Base-by-base conservation (phyloP, 805 yeast species). In the Candida xyloterini region DNA sequence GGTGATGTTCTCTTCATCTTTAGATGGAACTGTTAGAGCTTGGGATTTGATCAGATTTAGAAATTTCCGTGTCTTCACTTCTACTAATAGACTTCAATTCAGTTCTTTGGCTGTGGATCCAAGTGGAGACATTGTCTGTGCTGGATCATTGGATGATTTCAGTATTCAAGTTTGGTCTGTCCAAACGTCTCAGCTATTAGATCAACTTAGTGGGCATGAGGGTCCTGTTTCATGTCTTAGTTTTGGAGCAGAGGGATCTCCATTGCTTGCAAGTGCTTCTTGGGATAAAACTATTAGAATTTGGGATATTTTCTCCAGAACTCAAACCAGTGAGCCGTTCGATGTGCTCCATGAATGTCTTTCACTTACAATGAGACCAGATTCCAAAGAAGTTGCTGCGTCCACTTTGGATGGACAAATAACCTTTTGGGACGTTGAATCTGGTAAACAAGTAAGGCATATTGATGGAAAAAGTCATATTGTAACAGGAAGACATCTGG, bases 151-250 rank as follows among this genome's bases (percentile, higher is more conserved):
- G 30, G 96, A 90, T 57, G 84, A 82, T 47, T 93, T 81, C 63
- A 95, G 86, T 42, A 85, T 93, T 43, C 90, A 85, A 57, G 88
- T 93, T 24, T 93, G 99, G 99, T 87, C 96, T 5, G 97, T 93
- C 1, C 98, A 93, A 67, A 90, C 97, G 0, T 83, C 95, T 1
- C 96, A 90, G 59, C 67, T 93, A 33, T 73, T 93, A 39, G 99
- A 93, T 57, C 75, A 86, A 11, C 69, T 93, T 35, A 69, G 90
- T 5, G 99, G 99, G 9, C 99, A 93, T 63, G 95, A 85, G 52
- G 99, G 96, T 2, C 99, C 99, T 1, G 81, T 93, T 3, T 86
- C 96, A 1, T 79, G 88, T 48, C 68, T 93, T 28, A 78, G 91
- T 9, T 91, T 93, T 60, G 95, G 96, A 33, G 67, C 66, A 10